These are phyloP conservation scores for Gossypium trilobum DNA, from an alignment of 441 rosid genomes.

Conservation along the genomic window DNA sequence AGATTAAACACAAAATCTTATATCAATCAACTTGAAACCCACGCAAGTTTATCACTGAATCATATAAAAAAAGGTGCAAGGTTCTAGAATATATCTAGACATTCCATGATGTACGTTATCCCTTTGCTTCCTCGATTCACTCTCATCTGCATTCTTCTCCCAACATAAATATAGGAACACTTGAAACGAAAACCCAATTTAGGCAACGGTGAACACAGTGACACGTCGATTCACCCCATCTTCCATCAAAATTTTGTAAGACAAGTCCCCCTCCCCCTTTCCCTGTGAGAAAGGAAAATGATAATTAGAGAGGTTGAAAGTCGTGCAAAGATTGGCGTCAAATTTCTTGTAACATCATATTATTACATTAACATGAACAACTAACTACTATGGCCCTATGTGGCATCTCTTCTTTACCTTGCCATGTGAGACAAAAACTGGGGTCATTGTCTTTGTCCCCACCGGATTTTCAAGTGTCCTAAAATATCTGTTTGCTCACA, in stretches of 20 bases:
- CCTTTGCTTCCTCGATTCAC: background rate
- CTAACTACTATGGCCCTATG: background rate
- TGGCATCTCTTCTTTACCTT: background rate
- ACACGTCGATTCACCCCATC: conserved; percentile 19
- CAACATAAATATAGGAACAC: background rate
- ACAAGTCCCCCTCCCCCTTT: background rate
- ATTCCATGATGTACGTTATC: background rate
- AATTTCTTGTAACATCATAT: background rate
- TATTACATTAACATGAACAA: background rate
- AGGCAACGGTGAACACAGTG: conserved; percentile 2
- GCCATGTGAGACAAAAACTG: background rate
- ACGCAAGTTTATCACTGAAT: no score
- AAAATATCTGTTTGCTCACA: conserved; percentile 24
- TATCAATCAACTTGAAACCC: no score
- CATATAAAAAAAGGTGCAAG: no score
- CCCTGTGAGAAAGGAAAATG: conserved; percentile 16
- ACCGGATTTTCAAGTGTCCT: background rate
- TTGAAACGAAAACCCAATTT: background rate
- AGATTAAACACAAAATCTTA: no score
- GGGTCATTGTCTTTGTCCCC: conserved; percentile 4
- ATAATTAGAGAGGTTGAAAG: conserved; percentile 9
- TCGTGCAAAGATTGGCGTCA: conserved; percentile 9
- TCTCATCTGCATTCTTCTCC: background rate
- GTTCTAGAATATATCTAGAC: no score
- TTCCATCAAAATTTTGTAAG: background rate